Evolutionary conservation across 495 filamentous ascomycete species (phyloP).

Genomic region (Bacidia gigantensis): DNA sequence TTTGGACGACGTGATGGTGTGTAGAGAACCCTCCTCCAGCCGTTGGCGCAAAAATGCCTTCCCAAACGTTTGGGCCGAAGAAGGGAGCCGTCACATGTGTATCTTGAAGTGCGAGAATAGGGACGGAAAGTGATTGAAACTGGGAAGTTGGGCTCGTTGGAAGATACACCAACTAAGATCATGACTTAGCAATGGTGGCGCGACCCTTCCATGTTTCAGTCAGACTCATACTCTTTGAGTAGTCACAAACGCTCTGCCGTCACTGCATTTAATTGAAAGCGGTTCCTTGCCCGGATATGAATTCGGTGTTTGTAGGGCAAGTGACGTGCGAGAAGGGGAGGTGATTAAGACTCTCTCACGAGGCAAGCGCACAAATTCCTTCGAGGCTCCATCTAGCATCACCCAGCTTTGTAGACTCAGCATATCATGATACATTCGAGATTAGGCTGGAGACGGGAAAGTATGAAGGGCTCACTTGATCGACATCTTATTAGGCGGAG

Average conservation of each 20-base stretch:
- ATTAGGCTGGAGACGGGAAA: too few species aligned
- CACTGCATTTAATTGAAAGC: slow-evolving; percentile 43
- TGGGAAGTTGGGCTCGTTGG: slow-evolving; percentile 51
- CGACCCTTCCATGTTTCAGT: too few species aligned
- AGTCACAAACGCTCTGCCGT: slow-evolving; percentile 64
- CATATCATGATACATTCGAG: background rate
- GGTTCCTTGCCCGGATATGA: slow-evolving; percentile 42
- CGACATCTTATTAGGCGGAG: too few species aligned
- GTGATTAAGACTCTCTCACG: slow-evolving; percentile 55
- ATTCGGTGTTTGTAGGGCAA: slow-evolving; percentile 47
- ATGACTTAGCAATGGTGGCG: background rate
- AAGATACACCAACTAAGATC: slow-evolving; percentile 68
- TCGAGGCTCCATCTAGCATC: slow-evolving; percentile 48
- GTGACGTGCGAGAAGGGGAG: slow-evolving; percentile 55
- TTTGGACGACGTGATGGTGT: slow-evolving; percentile 54
- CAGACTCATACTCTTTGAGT: slow-evolving; percentile 66
- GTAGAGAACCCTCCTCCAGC: slow-evolving; percentile 72
- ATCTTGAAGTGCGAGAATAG: slow-evolving; percentile 74
- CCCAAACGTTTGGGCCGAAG: slow-evolving; percentile 94
- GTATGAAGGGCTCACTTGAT: too few species aligned
- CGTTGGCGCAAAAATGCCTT: slow-evolving; percentile 63
- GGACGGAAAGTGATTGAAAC: slow-evolving; percentile 79
- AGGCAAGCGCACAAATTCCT: slow-evolving; percentile 55
- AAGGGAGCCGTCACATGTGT: slow-evolving; percentile 83
- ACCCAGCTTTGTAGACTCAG: slow-evolving; percentile 45